Percentiles rank a stretch among this genome's conserved stretches.
Conservation (phyloP, 768 basidiomycete species). For the Lactarius sp. region DNA sequence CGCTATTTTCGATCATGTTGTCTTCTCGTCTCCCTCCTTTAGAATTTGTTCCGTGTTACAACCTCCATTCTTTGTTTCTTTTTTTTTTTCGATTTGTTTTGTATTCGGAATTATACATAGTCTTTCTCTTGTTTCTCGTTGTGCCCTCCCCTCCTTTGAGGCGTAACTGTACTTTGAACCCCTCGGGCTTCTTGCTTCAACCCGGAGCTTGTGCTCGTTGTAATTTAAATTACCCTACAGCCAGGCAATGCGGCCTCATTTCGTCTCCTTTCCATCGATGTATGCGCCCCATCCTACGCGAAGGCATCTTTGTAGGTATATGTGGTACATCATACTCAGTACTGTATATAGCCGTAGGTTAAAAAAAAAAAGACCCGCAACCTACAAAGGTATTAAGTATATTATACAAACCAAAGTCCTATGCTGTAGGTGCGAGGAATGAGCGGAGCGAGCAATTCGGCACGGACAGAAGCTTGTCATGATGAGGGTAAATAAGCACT, state of each 20-base stretch:
- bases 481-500: background rate
- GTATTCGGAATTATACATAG: constrained; percentile 5
- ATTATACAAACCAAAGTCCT: too few species aligned
- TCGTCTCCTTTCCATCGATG: background rate
- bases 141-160: background rate
- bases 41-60: background rate
- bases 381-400: background rate
- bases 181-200: background rate
- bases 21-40: background rate
- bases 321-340: background rate
- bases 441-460: too few species aligned
- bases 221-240: background rate
- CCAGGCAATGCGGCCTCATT: background rate
- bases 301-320: background rate
- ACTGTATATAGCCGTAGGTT: background rate
- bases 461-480: too few species aligned
- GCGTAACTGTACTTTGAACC: constrained; percentile 6
- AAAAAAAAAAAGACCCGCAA: background rate
- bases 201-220: background rate
- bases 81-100: constrained; percentile 16
- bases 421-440: too few species aligned
- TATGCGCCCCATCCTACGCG: background rate
- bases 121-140: constrained; percentile 3
- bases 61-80: background rate
- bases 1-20: constrained; percentile 7